Evolutionary conservation across 2,329 filamentous ascomycete species (phyloP).

Genomic region (Calonectria pteridis): DNA sequence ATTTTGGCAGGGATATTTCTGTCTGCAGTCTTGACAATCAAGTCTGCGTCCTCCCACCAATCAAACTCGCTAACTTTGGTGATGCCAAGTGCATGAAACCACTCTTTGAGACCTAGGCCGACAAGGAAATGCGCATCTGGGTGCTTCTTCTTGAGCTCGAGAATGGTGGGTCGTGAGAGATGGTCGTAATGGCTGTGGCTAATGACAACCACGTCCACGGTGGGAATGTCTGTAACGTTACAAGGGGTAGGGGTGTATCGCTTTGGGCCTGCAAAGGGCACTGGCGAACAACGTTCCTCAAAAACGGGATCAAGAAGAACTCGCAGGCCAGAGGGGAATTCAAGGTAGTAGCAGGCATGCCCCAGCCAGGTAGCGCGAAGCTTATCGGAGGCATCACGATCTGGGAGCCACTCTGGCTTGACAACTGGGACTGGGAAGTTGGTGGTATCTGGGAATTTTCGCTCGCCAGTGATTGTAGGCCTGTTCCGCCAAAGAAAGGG

Average conservation of each 20-base stretch:
- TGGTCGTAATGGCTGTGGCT: slow-evolving; percentile 4
- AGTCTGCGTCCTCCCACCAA: slow-evolving; percentile 3
- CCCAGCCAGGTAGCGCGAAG: slow-evolving; percentile 1
- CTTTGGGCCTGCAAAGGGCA: background rate
- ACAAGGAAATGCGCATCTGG: background rate
- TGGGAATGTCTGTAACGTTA: background rate
- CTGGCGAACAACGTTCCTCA: background rate
- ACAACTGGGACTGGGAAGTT: background rate
- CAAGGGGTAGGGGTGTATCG: background rate
- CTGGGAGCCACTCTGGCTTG: background rate
- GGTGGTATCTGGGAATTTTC: background rate
- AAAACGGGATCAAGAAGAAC: background rate
- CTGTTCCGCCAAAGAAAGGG: background rate
- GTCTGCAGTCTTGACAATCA: background rate
- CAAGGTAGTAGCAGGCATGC: background rate
- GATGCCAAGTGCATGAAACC: background rate
- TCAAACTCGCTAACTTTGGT: background rate
- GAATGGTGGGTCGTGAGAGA: background rate
- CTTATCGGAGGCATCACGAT: background rate
- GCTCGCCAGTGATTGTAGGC: background rate
- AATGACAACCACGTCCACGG: background rate
- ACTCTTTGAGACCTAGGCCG: background rate
- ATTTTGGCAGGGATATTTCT: background rate
- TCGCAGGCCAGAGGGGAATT: background rate
- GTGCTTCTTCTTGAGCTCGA: background rate